Percentiles rank a stretch among this genome's conserved stretches.
Evolutionary conservation across 257 asterid genomes (phyloP).

Genomic region (Petrea volubilis): DNA sequence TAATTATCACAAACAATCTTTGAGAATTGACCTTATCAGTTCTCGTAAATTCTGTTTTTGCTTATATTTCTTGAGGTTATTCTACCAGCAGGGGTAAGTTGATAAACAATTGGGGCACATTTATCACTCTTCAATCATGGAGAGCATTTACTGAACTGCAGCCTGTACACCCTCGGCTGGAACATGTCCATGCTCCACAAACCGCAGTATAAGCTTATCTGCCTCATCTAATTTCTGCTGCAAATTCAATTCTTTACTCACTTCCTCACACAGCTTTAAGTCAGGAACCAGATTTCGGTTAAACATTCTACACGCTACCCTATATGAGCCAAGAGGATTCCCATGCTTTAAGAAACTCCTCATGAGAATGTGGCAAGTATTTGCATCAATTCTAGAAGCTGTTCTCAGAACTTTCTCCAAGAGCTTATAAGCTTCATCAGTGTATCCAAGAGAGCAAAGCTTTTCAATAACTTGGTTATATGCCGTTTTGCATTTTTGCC

Average conservation of each 20-base stretch:
- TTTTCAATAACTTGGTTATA: constrained; percentile 84
- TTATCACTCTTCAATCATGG: constrained; percentile 10
- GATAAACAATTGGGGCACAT: neutral
- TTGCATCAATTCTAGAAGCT: constrained; percentile 68
- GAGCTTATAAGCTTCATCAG: constrained; percentile 75
- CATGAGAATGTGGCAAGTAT: constrained; percentile 71
- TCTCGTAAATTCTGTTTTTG: constrained; percentile 9
- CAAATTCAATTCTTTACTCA: constrained; percentile 55
- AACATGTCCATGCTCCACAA: constrained; percentile 76
- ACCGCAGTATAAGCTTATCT: constrained; percentile 78
- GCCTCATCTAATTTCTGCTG: constrained; percentile 64
- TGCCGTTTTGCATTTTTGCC: constrained; percentile 57
- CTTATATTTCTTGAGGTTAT: neutral
- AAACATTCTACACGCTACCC: constrained; percentile 92
- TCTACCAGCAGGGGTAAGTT: neutral
- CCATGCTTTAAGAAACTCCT: constrained; percentile 63
- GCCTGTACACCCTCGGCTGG: constrained; percentile 29
- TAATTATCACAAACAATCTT: neutral
- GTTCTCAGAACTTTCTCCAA: constrained; percentile 73
- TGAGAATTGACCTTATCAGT: neutral
- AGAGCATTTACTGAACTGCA: constrained; percentile 3
- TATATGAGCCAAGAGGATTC: constrained; percentile 69
- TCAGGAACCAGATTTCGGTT: constrained; percentile 82
- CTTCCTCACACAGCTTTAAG: constrained; percentile 74
- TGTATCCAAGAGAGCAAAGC: constrained; percentile 63